These are phyloP conservation scores for Macaranga tanarius DNA, from an alignment of 441 rosid species.

Conservation along the genomic window DNA sequence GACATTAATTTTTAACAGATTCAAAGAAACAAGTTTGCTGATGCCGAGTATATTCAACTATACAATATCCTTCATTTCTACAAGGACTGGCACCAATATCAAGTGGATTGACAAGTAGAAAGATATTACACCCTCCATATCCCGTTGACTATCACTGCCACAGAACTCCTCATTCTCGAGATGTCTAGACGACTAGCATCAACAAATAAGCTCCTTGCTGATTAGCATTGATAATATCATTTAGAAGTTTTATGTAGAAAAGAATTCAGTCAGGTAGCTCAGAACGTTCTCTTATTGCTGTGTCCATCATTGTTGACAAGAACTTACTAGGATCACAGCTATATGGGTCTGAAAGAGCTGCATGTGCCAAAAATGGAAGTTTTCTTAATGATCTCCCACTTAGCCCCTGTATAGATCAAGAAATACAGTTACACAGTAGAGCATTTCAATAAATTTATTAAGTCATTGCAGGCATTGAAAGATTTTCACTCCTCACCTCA, in stretches of 20 bases:
- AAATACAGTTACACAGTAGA: background rate
- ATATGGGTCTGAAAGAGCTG: slow-evolving; percentile 63
- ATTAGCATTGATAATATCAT: background rate
- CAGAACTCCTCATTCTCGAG: background rate
- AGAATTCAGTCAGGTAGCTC: slow-evolving; percentile 41
- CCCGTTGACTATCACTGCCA: background rate
- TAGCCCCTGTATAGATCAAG: slow-evolving; percentile 55
- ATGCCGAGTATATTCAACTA: background rate
- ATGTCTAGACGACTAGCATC: background rate
- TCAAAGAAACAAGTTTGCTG: background rate
- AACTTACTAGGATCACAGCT: slow-evolving; percentile 58
- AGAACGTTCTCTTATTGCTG: slow-evolving; percentile 63
- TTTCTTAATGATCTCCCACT: slow-evolving; percentile 89
- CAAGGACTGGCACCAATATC: background rate
- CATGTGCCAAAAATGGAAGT: slow-evolving; percentile 88
- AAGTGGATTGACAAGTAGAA: too few relatives aligned
- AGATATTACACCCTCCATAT: too few relatives aligned
- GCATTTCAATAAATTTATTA: background rate
- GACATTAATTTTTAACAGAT: background rate
- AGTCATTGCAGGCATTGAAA: slow-evolving; percentile 4
- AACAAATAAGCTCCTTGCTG: background rate
- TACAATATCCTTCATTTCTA: background rate
- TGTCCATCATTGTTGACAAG: slow-evolving; percentile 65
- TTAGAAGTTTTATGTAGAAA: slow-evolving; percentile 11
- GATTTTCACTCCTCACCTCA: slow-evolving; percentile 53